Percentiles rank a stretch among this genome's conserved stretches.
Conservation (phyloP, 495 filamentous ascomycete genomes). For the Aspergillus cavernicola region DNA sequence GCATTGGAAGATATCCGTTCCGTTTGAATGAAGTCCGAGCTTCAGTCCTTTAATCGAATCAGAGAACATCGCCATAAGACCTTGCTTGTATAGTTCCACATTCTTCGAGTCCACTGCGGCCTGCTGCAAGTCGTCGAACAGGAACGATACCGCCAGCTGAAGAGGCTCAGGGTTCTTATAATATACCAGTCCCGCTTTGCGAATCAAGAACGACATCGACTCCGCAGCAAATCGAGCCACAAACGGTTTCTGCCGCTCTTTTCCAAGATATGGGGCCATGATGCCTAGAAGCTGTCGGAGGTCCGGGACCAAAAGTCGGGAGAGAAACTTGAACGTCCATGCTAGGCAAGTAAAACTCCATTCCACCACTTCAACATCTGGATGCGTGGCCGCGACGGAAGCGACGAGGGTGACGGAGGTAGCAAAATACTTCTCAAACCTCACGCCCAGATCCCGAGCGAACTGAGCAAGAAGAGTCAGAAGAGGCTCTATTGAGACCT, state of each 20-base stretch:
- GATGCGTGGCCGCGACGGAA: slow-evolving; percentile 58
- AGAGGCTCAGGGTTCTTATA: slow-evolving; percentile 67
- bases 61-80: slow-evolving; percentile 83
- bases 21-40: slow-evolving; percentile 74
- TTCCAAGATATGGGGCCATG: slow-evolving; percentile 82
- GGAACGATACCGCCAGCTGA: slow-evolving; percentile 61
- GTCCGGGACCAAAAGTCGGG: slow-evolving; percentile 77
- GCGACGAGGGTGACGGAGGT: slow-evolving; percentile 64
- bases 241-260: slow-evolving; percentile 72
- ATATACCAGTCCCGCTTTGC: slow-evolving; percentile 75
- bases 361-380: slow-evolving; percentile 77
- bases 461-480: slow-evolving; percentile 82
- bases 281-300: slow-evolving; percentile 77
- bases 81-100: slow-evolving; percentile 63
- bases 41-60: slow-evolving; percentile 86
- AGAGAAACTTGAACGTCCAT: slow-evolving; percentile 96
- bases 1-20: slow-evolving; percentile 61
- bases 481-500: slow-evolving; percentile 76
- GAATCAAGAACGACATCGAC: slow-evolving; percentile 86
- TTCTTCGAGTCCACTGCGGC: slow-evolving; percentile 47
- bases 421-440: slow-evolving; percentile 84
- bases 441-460: slow-evolving; percentile 82
- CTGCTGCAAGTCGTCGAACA: slow-evolving; percentile 61
- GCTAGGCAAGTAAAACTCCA: slow-evolving; percentile 95
- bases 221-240: slow-evolving; percentile 91